Evolutionary conservation across 2,329 filamentous ascomycete genomes (phyloP).

Genomic region (Aphanocladium album): DNA sequence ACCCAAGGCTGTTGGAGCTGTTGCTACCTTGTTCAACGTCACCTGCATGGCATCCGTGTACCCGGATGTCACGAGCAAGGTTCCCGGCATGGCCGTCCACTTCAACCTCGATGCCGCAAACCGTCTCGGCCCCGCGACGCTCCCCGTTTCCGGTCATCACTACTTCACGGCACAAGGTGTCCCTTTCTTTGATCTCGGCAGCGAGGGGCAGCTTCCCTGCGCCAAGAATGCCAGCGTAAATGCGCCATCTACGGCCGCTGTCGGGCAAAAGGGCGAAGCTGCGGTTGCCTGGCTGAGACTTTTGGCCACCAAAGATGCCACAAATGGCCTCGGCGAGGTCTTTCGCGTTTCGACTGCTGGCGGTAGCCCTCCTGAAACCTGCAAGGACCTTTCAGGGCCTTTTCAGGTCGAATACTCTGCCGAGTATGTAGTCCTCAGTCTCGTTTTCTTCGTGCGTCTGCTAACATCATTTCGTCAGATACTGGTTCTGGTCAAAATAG

Average conservation of each 20-base stretch:
- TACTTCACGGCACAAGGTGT: slow-evolving; percentile 69
- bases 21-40: slow-evolving; percentile 83
- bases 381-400: slow-evolving; percentile 53
- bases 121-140: slow-evolving; percentile 51
- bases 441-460: neutral
- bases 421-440: slow-evolving; percentile 58
- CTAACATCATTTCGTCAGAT: neutral
- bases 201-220: slow-evolving; percentile 56
- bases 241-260: slow-evolving; percentile 58
- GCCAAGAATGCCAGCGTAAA: slow-evolving; percentile 55
- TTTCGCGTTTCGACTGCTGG: slow-evolving; percentile 83
- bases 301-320: slow-evolving; percentile 45
- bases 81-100: slow-evolving; percentile 64
- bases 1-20: slow-evolving; percentile 65
- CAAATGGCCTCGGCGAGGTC: slow-evolving; percentile 63
- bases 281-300: slow-evolving; percentile 82
- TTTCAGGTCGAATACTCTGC: slow-evolving; percentile 79
- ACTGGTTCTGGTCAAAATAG: slow-evolving; percentile 9
- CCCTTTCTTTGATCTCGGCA: slow-evolving; percentile 71
- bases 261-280: slow-evolving; percentile 57
- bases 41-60: slow-evolving; percentile 70
- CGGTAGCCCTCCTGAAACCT: slow-evolving; percentile 69
- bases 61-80: slow-evolving; percentile 58
- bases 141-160: slow-evolving; percentile 69
- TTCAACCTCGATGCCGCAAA: slow-evolving; percentile 49